phyloP scores from a whole-genome alignment of 2,329 filamentous ascomycete genomes.

The Neoascochyta sp. region DNA sequence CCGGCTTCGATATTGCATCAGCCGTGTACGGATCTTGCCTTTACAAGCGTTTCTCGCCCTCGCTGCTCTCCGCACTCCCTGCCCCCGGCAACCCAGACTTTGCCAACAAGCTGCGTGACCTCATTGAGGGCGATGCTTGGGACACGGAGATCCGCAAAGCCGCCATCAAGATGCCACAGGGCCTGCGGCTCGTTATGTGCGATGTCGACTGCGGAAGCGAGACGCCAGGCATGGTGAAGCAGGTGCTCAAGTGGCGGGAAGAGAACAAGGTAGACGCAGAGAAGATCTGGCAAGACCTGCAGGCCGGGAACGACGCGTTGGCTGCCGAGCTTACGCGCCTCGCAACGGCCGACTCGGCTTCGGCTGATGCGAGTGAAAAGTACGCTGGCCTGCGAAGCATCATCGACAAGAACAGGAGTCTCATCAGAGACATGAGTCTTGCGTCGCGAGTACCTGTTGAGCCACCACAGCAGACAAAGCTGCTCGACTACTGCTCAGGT shows the following conservation, averaged over 20 bases:
- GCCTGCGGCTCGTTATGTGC: slow-evolving; percentile 81
- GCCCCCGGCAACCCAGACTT: slow-evolving; percentile 67
- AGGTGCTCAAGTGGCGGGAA: slow-evolving; percentile 78
- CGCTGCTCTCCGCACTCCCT: slow-evolving; percentile 63
- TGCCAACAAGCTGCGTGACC: slow-evolving; percentile 56
- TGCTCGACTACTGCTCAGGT: slow-evolving; percentile 70
- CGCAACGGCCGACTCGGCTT: slow-evolving; percentile 40
- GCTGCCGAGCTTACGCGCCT: slow-evolving; percentile 59
- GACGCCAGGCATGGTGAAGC: slow-evolving; percentile 93
- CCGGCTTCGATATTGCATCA: slow-evolving; percentile 90
- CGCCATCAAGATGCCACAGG: slow-evolving; percentile 65
- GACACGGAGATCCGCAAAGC: slow-evolving; percentile 73
- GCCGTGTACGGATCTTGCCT: slow-evolving; percentile 88
- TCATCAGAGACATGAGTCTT: slow-evolving; percentile 73
- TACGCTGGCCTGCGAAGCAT: slow-evolving; percentile 51
- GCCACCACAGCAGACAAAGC: slow-evolving; percentile 75
- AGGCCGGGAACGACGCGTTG: slow-evolving; percentile 69
- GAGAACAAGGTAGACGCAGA: slow-evolving; percentile 62
- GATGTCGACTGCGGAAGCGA: slow-evolving; percentile 93
- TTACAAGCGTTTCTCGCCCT: slow-evolving; percentile 88
- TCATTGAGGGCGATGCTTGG: slow-evolving; percentile 67
- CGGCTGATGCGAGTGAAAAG: slow-evolving; percentile 38
- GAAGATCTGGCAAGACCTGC: slow-evolving; percentile 69
- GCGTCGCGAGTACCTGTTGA: slow-evolving; percentile 81
- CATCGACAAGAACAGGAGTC: slow-evolving; percentile 51